These are phyloP conservation scores for Phytopythium montanum DNA, from an alignment of 352 stramenopile genomes.

Conservation along the genomic window DNA sequence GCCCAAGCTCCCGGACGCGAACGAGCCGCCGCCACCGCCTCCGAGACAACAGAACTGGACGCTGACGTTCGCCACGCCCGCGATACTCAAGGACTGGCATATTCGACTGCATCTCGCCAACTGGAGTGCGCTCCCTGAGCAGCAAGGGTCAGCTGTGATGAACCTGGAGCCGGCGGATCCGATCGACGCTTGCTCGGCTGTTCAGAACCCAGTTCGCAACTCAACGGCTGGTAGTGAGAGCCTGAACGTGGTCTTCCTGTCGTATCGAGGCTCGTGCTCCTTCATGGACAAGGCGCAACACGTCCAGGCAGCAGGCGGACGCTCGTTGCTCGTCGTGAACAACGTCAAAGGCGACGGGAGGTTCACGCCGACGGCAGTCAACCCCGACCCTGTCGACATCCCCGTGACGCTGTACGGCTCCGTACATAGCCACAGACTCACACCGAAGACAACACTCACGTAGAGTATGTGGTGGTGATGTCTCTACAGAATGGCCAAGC, in stretches of 20 bases:
- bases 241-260: slow-evolving; percentile 24
- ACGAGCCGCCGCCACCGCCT: slow-evolving; percentile 3
- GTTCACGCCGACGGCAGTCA: slow-evolving; percentile 36
- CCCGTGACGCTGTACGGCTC: slow-evolving; percentile 51
- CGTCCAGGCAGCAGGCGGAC: slow-evolving; percentile 23
- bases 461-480: neutral
- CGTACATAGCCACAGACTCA: too few species aligned
- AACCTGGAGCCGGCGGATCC: slow-evolving; percentile 29
- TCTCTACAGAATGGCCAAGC: slow-evolving; percentile 41
- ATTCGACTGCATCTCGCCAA: slow-evolving; percentile 50
- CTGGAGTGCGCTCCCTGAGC: slow-evolving; percentile 45
- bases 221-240: neutral
- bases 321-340: slow-evolving; percentile 54
- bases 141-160: slow-evolving; percentile 13
- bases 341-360: slow-evolving; percentile 55
- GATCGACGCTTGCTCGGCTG: slow-evolving; percentile 35
- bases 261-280: slow-evolving; percentile 53
- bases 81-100: slow-evolving; percentile 45
- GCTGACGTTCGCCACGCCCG: slow-evolving; percentile 36
- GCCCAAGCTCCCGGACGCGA: slow-evolving; percentile 6
- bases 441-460: neutral
- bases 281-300: slow-evolving; percentile 67
- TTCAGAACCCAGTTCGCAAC: slow-evolving; percentile 1
- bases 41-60: slow-evolving; percentile 44
- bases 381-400: slow-evolving; percentile 27